Conservation (phyloP, 495 filamentous ascomycete genomes). For the Margaritispora aquatica region DNA sequence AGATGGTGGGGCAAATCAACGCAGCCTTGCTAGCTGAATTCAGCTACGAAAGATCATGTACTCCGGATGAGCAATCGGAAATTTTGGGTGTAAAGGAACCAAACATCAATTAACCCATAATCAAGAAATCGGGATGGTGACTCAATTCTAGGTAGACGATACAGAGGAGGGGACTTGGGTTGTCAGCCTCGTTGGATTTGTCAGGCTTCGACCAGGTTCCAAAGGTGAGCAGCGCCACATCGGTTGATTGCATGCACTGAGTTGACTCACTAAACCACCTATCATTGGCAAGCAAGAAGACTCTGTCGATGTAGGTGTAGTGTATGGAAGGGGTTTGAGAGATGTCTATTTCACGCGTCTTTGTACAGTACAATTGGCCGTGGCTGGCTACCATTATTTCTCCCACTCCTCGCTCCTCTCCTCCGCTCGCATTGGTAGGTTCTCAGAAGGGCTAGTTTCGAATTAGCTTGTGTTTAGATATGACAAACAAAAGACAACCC, state of each 20-base stretch:
- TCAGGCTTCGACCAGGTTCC: slow-evolving; percentile 10
- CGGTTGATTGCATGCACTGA: too few species aligned
- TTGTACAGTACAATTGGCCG: slow-evolving; percentile 19
- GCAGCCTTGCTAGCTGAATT: not conserved
- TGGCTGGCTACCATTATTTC: not conserved
- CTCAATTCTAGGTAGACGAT: not conserved
- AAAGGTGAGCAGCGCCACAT: slow-evolving; percentile 13
- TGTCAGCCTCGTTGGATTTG: slow-evolving; percentile 15
- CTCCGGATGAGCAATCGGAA: too few species aligned
- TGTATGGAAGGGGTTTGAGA: too few species aligned
- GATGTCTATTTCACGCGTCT: slow-evolving; percentile 18
- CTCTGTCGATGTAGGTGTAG: too few species aligned
- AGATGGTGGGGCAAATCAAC: not conserved
- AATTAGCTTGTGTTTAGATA: too few species aligned
- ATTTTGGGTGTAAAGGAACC: too few species aligned
- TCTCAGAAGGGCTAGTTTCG: slow-evolving; percentile 21
- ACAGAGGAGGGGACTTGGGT: not conserved
- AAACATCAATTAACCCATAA: too few species aligned
- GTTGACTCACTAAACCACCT: too few species aligned
- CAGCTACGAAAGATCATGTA: not conserved
- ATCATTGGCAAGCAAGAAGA: too few species aligned
- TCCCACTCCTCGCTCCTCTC: not conserved
- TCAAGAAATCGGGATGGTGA: too few species aligned
- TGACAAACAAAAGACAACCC: too few species aligned
- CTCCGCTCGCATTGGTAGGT: not conserved